Evolutionary conservation across 2,329 filamentous ascomycete species (phyloP).

Genomic region (Penicillium olsonii): DNA sequence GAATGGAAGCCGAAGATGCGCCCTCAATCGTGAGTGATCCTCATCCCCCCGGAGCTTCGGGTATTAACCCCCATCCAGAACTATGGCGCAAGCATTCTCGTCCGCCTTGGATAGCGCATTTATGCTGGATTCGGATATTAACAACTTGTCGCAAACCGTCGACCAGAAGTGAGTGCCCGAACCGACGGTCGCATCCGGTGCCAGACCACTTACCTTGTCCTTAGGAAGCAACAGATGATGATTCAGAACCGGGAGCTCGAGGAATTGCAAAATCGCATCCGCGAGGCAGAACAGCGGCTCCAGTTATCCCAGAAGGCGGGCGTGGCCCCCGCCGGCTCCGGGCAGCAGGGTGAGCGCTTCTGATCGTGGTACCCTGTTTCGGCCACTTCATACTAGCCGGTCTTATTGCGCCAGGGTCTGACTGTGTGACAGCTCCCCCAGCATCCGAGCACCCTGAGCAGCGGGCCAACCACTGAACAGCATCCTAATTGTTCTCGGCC

Average conservation of each 20-base stretch:
- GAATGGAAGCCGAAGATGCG: conserved; percentile 80
- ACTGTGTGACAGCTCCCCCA: conserved; percentile 20
- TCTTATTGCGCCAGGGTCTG: conserved; percentile 8
- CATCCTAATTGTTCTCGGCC: neutral
- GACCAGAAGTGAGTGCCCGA: conserved; percentile 70
- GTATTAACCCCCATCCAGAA: conserved; percentile 59
- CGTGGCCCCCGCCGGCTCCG: conserved; percentile 8
- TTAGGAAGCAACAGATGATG: conserved; percentile 76
- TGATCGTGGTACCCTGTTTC: conserved; percentile 13
- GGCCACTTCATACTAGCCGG: conserved; percentile 9
- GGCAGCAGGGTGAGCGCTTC: conserved; percentile 25
- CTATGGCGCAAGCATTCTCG: conserved; percentile 84
- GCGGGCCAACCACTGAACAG: conserved; percentile 12
- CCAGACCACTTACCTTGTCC: neutral
- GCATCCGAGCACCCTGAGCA: conserved; percentile 9
- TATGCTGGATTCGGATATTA: conserved; percentile 76
- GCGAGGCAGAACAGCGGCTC: conserved; percentile 80
- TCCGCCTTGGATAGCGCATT: conserved; percentile 85
- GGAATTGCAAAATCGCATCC: conserved; percentile 78
- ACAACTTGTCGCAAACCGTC: conserved; percentile 72
- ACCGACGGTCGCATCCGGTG: neutral
- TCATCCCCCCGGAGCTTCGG: neutral
- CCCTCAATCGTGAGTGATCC: conserved; percentile 70
- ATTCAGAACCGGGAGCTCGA: conserved; percentile 78
- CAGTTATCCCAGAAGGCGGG: conserved; percentile 41